Evolutionary conservation across 2,329 filamentous ascomycete genomes (phyloP).

Genomic region (Colletotrichum sublineola): DNA sequence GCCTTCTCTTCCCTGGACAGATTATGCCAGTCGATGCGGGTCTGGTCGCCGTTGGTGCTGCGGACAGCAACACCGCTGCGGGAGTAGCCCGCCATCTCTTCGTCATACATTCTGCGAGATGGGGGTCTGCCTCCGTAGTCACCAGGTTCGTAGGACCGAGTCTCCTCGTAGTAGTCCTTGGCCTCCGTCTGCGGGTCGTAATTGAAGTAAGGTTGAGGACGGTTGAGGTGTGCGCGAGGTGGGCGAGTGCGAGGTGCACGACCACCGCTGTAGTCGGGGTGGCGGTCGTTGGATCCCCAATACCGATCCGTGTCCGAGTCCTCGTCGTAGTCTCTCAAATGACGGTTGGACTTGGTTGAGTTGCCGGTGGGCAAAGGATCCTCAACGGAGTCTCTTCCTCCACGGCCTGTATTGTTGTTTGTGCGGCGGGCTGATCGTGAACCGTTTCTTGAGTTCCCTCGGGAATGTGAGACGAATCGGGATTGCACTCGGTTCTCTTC

Average conservation of each 20-base stretch:
- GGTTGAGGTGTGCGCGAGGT: constrained; percentile 41
- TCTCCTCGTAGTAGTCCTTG: constrained; percentile 40
- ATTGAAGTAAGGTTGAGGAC: constrained; percentile 32
- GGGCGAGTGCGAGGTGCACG: constrained; percentile 38
- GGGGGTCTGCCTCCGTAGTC: constrained; percentile 35
- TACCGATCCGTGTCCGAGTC: constrained; percentile 37
- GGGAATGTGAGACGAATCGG: constrained; percentile 10
- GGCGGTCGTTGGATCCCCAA: constrained; percentile 31
- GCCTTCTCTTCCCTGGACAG: constrained; percentile 56
- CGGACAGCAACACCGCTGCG: constrained; percentile 26
- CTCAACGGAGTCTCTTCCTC: constrained; percentile 17
- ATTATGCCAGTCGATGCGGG: constrained; percentile 54
- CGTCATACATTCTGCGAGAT: constrained; percentile 40
- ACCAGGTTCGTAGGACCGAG: constrained; percentile 31
- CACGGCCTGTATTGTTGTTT: background rate
- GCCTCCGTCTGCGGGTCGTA: constrained; percentile 32
- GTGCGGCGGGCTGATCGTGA: constrained; percentile 29
- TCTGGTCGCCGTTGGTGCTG: constrained; percentile 39
- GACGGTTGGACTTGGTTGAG: constrained; percentile 30
- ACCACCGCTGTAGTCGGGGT: constrained; percentile 37
- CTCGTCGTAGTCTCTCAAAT: constrained; percentile 37
- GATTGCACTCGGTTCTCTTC: constrained; percentile 21
- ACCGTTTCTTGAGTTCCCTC: constrained; percentile 30
- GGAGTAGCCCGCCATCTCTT: constrained; percentile 38
- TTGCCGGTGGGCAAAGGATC: constrained; percentile 19